Base-by-base conservation (phyloP, 2,329 filamentous ascomycete species). In the Arthrinium puccinioides region DNA sequence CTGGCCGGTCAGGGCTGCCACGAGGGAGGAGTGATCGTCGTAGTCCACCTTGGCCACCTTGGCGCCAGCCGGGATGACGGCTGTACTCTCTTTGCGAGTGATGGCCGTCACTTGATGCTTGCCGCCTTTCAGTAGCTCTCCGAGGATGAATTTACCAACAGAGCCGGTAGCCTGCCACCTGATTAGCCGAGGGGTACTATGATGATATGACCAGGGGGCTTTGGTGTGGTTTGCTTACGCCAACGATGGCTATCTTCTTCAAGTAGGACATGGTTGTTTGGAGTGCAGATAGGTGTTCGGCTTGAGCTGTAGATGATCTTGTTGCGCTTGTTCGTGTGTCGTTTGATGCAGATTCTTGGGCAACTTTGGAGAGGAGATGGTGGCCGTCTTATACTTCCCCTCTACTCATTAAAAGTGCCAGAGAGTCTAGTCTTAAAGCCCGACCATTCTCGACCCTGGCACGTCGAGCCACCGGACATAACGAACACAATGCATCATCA, bases 71-170 rank as follows among this genome's bases (percentile, higher is more conserved):
- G 74, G 71, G 4, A 74, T 48, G 13, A 47, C 56, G 1, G 44
- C 42, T 50, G 13, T 27, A 14, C 21, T 35, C 18, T 67, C 70
- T 32, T 53, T 60, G 18, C 50, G 70, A 9, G 68, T 67, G 18
- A 75, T 54, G 14, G 69, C 72, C 0, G 71, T 76, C 21, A 77
- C 57, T 10, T 54, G 62, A 47, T 76, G 72, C 43, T 63, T 70
- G 26, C 67, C 68, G 2, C 61, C 63, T 10, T 62, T 49, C 4
- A 75, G 50, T 1, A 78, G 63, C 5, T 54, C 55, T 5, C 54
- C 44, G 2, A 60, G 47, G 15, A 72, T 53, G 37, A 59, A 47
- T 4, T 47, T 50, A 18, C 67, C 67, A 34, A 70, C 46, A 8
- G 49, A 56, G 23, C 68, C 69, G 21, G 58, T 57, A 13, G 63